Base-by-base conservation (phyloP, 31 red algal species). In the Asparagopsis taxiformis region DNA sequence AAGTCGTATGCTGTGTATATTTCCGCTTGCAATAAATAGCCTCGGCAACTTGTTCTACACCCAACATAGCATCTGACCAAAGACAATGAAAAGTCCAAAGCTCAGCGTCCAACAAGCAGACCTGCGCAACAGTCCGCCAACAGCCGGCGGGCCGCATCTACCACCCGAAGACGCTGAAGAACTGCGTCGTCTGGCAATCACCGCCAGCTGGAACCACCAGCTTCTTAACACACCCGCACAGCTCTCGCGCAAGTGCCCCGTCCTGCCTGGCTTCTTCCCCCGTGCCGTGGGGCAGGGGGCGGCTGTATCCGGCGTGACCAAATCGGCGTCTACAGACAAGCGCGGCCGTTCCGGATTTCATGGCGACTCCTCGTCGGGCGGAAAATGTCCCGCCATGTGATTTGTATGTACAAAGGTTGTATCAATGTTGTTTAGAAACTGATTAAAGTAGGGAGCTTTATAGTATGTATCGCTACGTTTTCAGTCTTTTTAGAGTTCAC, bases 401-500 rank as follows among this genome's bases (percentile, higher is more conserved):
- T n/a, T n/a, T n/a, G n/a, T n/a, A n/a, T n/a, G n/a, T n/a, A n/a
- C n/a, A n/a, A n/a, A n/a, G n/a, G 44, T 9, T 49, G 44, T 17
- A 24, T 64, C 60, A 62, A 35, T 23, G 16, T 20, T 30, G 38
- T 21, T 9, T 21, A 23, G 33, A 28, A 41, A 44, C 21, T 64
- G 15, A 19, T 41, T 38, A 38, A 62, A 17, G 21, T 22, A 64
- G 5, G 23, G 21, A 64, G 39, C 60, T n/a, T 19, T 24, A 41
- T 23, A 0, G 28, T 2, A 44, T 24, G 13, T 21, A 1, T 64
- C 1, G 50, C 21, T 23, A 22, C 3, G 51, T 0, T 21, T 2
- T 22, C 31, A 8, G 66, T 16, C 16, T 44, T 51, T 19, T 68
- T 54, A 78, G 31, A 93, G 56, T 61, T 91, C 78, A 2, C 93